Evolutionary conservation across 2,329 filamentous ascomycete species (phyloP), one percentile per base, ranked within the genome.

Genomic region (Leptographium lundbergii): DNA sequence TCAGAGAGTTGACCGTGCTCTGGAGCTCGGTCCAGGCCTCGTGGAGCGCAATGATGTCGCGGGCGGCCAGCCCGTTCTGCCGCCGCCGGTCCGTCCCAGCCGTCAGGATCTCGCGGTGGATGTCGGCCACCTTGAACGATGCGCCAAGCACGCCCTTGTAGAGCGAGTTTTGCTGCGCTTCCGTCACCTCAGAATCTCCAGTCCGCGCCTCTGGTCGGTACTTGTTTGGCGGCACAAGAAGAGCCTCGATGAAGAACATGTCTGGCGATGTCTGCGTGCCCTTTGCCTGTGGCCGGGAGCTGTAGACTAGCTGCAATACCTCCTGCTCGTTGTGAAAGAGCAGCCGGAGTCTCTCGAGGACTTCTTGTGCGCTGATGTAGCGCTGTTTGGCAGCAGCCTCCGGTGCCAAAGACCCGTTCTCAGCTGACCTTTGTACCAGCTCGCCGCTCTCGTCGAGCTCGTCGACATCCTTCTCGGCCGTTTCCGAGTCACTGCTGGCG

Each of bases 161-260:
- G 0, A 92, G 81, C 0, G 80, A 82, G 71, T 99, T 99, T 70
- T 95, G 89, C 66, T 91, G 85, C 3, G 89, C 87, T 70, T 99
- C 94, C 29, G 90, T 83, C 63, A 97, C 88, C 58, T 91, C 85
- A 51, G 87, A 85, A 42, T 87, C 82, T 52, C 90, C 89, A 34
- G 89, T 91, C 61, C 84, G 81, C 11, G 91, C 89, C 69, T 95
- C 90, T 14, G 94, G 91, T 48, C 94, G 85, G 71, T 87, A 99
- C 66, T 86, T 87, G 70, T 96, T 99, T 2, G 94, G 94, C 2
- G 95, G 91, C 0, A 99, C 90, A 17, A 97, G 77, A 57, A 99
- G 76, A 42, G 85, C 86, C 59, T 88, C 85, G 59, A 97, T 78
- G 73, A 99, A 99, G 74, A 99, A 97, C 85, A 97, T 96, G 65